These are phyloP conservation scores for Mycena crocata DNA, from an alignment of 768 basidiomycete species.

Conservation along the genomic window DNA sequence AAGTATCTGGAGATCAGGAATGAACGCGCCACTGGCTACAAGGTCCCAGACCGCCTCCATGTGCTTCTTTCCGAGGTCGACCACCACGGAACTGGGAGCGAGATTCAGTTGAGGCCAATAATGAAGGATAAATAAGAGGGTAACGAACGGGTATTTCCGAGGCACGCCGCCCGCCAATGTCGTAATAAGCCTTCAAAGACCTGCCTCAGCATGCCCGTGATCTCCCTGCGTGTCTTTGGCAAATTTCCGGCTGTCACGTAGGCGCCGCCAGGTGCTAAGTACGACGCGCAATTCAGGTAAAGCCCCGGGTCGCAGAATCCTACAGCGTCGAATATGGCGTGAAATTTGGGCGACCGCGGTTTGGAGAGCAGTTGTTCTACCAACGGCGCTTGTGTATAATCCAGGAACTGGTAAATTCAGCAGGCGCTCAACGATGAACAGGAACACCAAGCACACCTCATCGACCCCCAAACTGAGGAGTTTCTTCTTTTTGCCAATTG, in stretches of 20 bases:
- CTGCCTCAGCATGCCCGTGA: slow-evolving; percentile 46
- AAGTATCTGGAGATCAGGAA: background rate
- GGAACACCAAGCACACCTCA: slow-evolving; percentile 49
- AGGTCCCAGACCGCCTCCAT: slow-evolving; percentile 14
- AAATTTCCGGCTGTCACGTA: slow-evolving; percentile 66
- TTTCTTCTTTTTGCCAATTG: slow-evolving; percentile 68
- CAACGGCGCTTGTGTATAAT: slow-evolving; percentile 68
- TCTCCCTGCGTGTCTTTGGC: slow-evolving; percentile 48
- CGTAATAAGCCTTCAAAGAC: slow-evolving; percentile 46
- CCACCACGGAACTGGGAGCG: background rate
- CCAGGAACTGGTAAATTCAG: slow-evolving; percentile 57
- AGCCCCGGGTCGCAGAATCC: slow-evolving; percentile 60
- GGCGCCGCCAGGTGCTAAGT: slow-evolving; percentile 63
- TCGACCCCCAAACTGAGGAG: slow-evolving; percentile 75
- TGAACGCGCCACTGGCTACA: slow-evolving; percentile 1
- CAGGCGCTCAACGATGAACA: background rate
- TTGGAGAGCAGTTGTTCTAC: slow-evolving; percentile 56
- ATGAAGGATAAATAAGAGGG: background rate
- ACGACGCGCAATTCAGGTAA: slow-evolving; percentile 61
- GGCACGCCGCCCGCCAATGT: slow-evolving; percentile 64
- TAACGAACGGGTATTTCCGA: slow-evolving; percentile 58
- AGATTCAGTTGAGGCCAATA: background rate
- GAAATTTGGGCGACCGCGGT: slow-evolving; percentile 62
- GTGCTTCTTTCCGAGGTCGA: background rate
- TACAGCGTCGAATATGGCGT: slow-evolving; percentile 70